Evolutionary conservation across 768 basidiomycete species (phyloP), one percentile per base, ranked within the genome.

Genomic region (Boletus rubescentipes): DNA sequence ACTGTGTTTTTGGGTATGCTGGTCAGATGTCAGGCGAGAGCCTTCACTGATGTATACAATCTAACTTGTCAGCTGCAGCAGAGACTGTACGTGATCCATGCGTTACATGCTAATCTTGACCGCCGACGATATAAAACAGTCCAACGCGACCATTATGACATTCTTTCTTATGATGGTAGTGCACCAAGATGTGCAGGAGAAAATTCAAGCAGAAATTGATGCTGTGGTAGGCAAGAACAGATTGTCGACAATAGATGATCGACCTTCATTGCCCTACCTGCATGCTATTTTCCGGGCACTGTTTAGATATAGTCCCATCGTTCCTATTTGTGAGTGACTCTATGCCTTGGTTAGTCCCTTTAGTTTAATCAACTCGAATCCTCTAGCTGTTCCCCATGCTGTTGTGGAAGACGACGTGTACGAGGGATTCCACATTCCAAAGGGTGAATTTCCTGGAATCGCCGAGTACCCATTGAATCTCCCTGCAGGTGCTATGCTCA

Each of bases 401-500:
- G 23, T 62, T 4, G 73, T 73, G 0, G 54, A 26, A 26, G 52
- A 61, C 31, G 53, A 58, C 40, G 39, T 57, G 23, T 65, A 64
- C 36, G 32, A 53, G 15, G 68, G 61, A 10, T 73, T 73, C 51
- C 67, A 60, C 42, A 75, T 79, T 18, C 76, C 76, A 0, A 73
- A 74, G 39, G 73, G 67, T 30, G 56, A 20, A 20, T 31, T 29
- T 11, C 21, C 3, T 4, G 26, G 3, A 26, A 26, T 26, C 6
- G 15, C 11, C 23, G 18, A 40, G n/a, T 12, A 11, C 21, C 8
- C 30, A 23, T 18, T 51, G 23, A 46, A 16, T 14, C 10, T 15
- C 26, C 1, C 5, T 43, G 9, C 48, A 62, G 56, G 53, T 32
- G 53, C 67, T 1, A 57, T 65, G 66, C 9, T 45, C 69, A 15